Conservation (phyloP, 257 asterid species). For the Lycium ferocissimum region DNA sequence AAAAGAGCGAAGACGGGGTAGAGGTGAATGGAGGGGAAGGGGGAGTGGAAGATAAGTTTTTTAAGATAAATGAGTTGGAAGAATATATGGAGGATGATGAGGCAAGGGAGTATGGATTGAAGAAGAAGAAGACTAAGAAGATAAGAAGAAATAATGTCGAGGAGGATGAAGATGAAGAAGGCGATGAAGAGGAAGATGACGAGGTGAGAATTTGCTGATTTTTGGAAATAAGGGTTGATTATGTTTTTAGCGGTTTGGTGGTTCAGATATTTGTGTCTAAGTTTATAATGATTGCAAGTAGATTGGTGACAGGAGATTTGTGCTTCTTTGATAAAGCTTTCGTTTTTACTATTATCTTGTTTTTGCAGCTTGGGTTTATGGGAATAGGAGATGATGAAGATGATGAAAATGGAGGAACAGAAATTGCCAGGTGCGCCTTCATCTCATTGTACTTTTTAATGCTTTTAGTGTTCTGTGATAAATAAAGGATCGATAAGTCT, state of each 20-base stretch:
- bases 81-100: slow-evolving; percentile 74
- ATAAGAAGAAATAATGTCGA: slow-evolving; percentile 40
- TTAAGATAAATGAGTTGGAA: slow-evolving; percentile 86
- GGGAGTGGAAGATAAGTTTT: slow-evolving; percentile 78
- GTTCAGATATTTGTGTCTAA: background rate
- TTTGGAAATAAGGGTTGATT: slow-evolving; percentile 63
- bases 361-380: slow-evolving; percentile 70
- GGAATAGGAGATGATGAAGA: slow-evolving; percentile 60
- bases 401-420: slow-evolving; percentile 57
- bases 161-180: slow-evolving; percentile 49
- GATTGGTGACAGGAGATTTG: slow-evolving; percentile 33
- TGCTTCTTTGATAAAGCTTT: slow-evolving; percentile 27
- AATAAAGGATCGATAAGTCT: background rate
- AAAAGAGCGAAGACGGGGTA: slow-evolving; percentile 34
- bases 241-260: slow-evolving; percentile 26
- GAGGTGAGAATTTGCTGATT: slow-evolving; percentile 45
- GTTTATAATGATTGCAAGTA: slow-evolving; percentile 7
- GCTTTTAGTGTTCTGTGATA: background rate
- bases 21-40: slow-evolving; percentile 38
- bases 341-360: slow-evolving; percentile 23
- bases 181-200: slow-evolving; percentile 47
- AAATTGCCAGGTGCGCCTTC: slow-evolving; percentile 59
- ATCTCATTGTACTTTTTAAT: slow-evolving; percentile 19
- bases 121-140: slow-evolving; percentile 45
- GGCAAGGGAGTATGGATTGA: slow-evolving; percentile 73